phyloP scores from a whole-genome alignment of 495 filamentous ascomycete species.

The Aspergillus conjunctus region DNA sequence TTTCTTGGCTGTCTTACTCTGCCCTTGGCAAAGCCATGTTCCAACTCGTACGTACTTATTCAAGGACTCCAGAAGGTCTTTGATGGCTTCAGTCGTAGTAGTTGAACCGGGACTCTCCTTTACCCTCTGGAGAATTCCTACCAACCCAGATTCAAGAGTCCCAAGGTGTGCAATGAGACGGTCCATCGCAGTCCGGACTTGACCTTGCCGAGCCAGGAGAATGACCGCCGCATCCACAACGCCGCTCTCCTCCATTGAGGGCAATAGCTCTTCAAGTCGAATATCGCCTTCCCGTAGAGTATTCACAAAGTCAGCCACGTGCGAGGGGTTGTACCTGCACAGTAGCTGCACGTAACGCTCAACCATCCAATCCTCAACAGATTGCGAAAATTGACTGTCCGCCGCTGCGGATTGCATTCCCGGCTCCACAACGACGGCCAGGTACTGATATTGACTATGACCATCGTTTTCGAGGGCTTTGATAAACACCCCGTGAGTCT shows the following conservation, averaged over 20 bases:
- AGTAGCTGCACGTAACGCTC: constrained; percentile 90
- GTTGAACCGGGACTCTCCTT: constrained; percentile 56
- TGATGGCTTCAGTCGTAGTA: constrained; percentile 54
- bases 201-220: constrained; percentile 86
- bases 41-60: constrained; percentile 89
- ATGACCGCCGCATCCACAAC: constrained; percentile 92
- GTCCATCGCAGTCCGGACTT: constrained; percentile 79
- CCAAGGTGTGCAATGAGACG: constrained; percentile 76
- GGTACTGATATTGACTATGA: constrained; percentile 72
- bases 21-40: constrained; percentile 92
- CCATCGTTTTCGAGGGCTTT: constrained; percentile 63
- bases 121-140: constrained; percentile 65
- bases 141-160: constrained; percentile 76
- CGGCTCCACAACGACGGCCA: constrained; percentile 78
- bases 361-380: constrained; percentile 56
- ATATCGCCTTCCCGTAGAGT: constrained; percentile 77
- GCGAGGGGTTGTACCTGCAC: constrained; percentile 77
- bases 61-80: constrained; percentile 69
- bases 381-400: constrained; percentile 36
- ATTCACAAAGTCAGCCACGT: constrained; percentile 85
- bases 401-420: constrained; percentile 40
- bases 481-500: constrained; percentile 72
- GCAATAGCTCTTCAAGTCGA: constrained; percentile 77
- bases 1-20: constrained; percentile 66
- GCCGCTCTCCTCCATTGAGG: constrained; percentile 83